Conservation (phyloP, 2,329 filamentous ascomycete genomes). For the Verticillium klebahnii region DNA sequence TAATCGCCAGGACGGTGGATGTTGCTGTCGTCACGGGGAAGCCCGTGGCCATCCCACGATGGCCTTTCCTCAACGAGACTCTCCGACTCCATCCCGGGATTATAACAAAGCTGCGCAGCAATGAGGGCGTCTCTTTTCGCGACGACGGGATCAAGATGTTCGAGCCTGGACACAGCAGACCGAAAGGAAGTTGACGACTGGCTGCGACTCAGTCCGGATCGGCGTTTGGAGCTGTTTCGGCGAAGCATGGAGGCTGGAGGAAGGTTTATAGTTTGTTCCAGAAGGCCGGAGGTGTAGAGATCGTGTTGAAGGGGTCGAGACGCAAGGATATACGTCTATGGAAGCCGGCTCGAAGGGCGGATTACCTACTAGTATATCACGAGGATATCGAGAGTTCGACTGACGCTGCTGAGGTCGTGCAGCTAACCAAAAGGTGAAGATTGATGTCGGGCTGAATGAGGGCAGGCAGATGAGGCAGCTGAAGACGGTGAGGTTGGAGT, state of each 20-base stretch:
- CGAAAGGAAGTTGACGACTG: conserved; percentile 48
- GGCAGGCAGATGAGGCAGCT: neutral
- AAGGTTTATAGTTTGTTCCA: too few relatives aligned
- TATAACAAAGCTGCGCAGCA: conserved; percentile 58
- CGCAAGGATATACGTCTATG: neutral
- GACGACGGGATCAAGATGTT: conserved; percentile 42
- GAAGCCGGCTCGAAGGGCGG: neutral
- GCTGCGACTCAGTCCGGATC: conserved; percentile 39
- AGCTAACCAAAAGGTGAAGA: conserved; percentile 12
- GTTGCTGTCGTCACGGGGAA: conserved; percentile 13
- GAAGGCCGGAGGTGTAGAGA: too few relatives aligned
- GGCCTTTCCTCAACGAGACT: conserved; percentile 26
- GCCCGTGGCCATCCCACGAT: neutral
- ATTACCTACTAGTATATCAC: conserved; percentile 4
- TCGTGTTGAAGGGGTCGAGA: neutral
- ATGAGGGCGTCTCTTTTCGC: conserved; percentile 57
- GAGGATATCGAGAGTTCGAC: conserved; percentile 9
- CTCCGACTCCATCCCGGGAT: conserved; percentile 40
- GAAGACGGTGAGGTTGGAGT: neutral
- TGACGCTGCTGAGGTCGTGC: conserved; percentile 10
- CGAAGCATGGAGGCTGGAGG: conserved; percentile 36
- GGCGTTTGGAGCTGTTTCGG: conserved; percentile 42
- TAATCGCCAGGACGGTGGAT: conserved; percentile 13
- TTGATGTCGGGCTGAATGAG: neutral
- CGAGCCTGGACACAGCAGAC: conserved; percentile 35